phyloP scores from a whole-genome alignment of 169 alveolate genomes.

The Cryptosporidium andersoni region DNA sequence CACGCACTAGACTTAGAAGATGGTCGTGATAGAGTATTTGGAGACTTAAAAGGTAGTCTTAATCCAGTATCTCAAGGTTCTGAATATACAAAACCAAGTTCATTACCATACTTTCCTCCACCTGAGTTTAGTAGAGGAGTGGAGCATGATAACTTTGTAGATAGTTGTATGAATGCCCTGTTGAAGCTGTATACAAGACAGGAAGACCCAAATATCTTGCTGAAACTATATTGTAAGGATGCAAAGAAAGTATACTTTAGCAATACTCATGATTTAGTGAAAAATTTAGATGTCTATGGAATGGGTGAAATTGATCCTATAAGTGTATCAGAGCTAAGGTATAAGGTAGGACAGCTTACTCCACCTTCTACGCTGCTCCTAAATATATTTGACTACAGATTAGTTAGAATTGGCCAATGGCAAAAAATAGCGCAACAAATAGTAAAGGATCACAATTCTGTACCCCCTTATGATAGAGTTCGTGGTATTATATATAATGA shows the following conservation, averaged over 20 bases:
- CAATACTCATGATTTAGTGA: constrained; percentile 24
- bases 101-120: constrained; percentile 54
- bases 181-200: constrained; percentile 5
- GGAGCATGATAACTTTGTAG: constrained; percentile 42
- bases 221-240: constrained; percentile 48
- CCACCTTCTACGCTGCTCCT: constrained; percentile 55
- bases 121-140: constrained; percentile 28
- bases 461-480: constrained; percentile 54
- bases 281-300: constrained; percentile 38
- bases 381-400: constrained; percentile 44
- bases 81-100: not conserved
- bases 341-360: constrained; percentile 22
- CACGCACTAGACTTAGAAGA: constrained; percentile 69
- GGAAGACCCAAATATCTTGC: constrained; percentile 18
- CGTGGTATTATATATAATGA: constrained; percentile 34
- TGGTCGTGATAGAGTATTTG: constrained; percentile 54
- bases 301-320: not conserved
- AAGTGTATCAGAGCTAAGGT: constrained; percentile 8
- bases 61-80: no score
- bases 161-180: constrained; percentile 12
- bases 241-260: constrained; percentile 35
- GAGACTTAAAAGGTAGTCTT: no score
- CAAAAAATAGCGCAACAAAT: constrained; percentile 16
- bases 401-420: constrained; percentile 63
- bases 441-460: constrained; percentile 28